Base-by-base conservation (phyloP, 257 asterid species). In the Sherardia arvensis region DNA sequence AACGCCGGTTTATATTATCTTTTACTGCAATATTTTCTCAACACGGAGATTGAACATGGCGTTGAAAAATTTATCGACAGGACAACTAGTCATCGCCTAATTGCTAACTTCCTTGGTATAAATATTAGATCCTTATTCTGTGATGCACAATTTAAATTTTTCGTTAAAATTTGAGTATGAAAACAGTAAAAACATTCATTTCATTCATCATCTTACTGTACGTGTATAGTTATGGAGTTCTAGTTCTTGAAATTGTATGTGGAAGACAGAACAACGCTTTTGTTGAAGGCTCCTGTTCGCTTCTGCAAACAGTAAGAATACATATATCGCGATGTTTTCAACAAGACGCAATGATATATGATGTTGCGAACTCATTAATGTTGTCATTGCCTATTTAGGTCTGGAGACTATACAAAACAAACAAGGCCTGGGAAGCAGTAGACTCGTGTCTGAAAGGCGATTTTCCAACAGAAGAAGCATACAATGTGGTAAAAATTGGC, bases 231-330 rank as follows among this genome's bases (percentile, higher is more conserved):
- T 92, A 62, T 1, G 99, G 99, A 0, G 95, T 92, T 61, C 62
- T 92, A 72, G 91, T 92, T 78, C 92, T 92, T 67, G 97, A 92
- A 73, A 77, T 87, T n/a, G 69, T 87, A 23, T 79, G 88, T 20
- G 87, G 86, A 12, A 87, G 95, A 69, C 89, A 80, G 78, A 87
- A 81, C 76, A 89, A 77, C 33, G 95, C 87, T 55, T 89, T 85
- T 6, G 70, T 66, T 0, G 91, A 82, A 64, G 95, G 83, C 12
- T 76, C 85, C 0, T 81, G 89, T 54, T 84, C 96, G 34, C 97
- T 92, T 65, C 78, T 87, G 53, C 97, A 87, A 73, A 67, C 84
- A 12, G 99, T 92, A 86, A 67, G 32, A 22, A 11, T n/a, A n/a
- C 25, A 56, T 38, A 21, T 18, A 22, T 25, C 10, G 15, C 17